Evolutionary conservation across 352 stramenopile genomes (phyloP).

Genomic region (Phytopythium boreale): DNA sequence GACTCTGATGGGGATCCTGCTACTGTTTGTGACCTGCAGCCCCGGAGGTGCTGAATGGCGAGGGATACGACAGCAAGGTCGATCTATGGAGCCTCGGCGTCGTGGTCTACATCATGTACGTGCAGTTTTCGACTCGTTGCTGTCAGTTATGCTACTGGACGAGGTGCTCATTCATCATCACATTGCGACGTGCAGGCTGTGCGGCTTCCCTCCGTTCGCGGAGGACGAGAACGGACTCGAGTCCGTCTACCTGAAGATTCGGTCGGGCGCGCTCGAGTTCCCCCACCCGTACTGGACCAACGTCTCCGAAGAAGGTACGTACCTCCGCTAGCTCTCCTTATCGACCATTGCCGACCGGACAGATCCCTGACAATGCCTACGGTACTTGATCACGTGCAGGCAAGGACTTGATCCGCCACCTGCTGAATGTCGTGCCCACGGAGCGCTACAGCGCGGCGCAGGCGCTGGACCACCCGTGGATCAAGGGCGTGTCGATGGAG

Average conservation of each 20-base stretch:
- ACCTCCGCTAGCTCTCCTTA: not conserved
- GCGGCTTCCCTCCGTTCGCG: conserved; percentile 76
- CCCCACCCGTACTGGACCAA: conserved; percentile 85
- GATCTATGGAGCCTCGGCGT: conserved; percentile 85
- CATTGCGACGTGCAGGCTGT: conserved; percentile 41
- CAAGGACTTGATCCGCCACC: conserved; percentile 78
- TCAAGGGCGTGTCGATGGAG: conserved; percentile 68
- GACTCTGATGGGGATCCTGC: not conserved
- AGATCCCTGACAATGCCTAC: conserved; percentile 3
- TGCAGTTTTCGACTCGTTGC: not conserved
- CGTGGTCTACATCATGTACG: conserved; percentile 87
- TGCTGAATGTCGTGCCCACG: conserved; percentile 72
- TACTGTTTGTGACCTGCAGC: too few relatives aligned
- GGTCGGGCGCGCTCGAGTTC: conserved; percentile 74
- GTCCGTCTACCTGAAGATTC: conserved; percentile 85
- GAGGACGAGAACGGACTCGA: conserved; percentile 82
- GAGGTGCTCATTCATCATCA: not conserved
- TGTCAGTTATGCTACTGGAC: not conserved
- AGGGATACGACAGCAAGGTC: conserved; percentile 87
- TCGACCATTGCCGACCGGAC: not conserved
- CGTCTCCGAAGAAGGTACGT: conserved; percentile 67
- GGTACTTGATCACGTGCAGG: conserved; percentile 21
- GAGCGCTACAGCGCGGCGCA: conserved; percentile 70
- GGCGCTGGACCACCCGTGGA: conserved; percentile 81
- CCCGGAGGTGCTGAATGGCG: conserved; percentile 79